Percentiles rank a stretch among this genome's conserved stretches.
phyloP scores from a whole-genome alignment of 2,329 filamentous ascomycete genomes.

The Pezicula carpinea region DNA sequence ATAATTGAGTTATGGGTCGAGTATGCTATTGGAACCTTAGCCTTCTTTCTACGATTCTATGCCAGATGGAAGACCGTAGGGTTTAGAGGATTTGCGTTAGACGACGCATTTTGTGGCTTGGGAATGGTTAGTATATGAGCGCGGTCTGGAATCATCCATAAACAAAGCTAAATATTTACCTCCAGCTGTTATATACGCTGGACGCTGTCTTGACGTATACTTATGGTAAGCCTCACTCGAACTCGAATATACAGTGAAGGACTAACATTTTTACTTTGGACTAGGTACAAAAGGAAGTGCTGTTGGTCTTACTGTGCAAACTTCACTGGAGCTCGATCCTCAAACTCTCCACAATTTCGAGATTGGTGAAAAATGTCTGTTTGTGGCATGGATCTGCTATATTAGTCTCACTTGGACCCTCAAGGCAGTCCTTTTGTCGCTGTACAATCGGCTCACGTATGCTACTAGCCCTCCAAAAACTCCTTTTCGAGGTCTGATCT shows the following conservation, averaged over 20 bases:
- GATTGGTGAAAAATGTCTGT: not conserved
- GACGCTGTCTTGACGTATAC: too few species aligned
- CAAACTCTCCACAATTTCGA: not conserved
- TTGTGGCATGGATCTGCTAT: conserved; percentile 3
- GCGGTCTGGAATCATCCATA: too few species aligned
- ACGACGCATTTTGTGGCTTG: too few species aligned
- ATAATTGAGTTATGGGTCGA: conserved; percentile 1
- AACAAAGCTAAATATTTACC: too few species aligned
- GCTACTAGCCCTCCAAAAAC: not conserved
- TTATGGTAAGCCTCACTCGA: too few species aligned
- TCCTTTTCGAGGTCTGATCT: too few species aligned
- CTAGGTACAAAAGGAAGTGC: too few species aligned
- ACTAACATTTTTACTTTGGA: too few species aligned
- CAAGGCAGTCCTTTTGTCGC: not conserved
- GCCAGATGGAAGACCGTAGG: not conserved
- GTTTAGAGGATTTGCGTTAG: too few species aligned
- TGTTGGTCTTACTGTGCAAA: conserved; percentile 1
- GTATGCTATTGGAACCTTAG: not conserved
- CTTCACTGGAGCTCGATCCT: not conserved
- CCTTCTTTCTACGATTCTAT: not conserved
- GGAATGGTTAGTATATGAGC: too few species aligned
- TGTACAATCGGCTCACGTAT: conserved; percentile 3
- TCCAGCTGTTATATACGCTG: too few species aligned
- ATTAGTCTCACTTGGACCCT: conserved; percentile 1
- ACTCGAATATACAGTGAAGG: too few species aligned